Conservation (phyloP, 169 alveolate genomes). For the Nephromyces sp. region DNA sequence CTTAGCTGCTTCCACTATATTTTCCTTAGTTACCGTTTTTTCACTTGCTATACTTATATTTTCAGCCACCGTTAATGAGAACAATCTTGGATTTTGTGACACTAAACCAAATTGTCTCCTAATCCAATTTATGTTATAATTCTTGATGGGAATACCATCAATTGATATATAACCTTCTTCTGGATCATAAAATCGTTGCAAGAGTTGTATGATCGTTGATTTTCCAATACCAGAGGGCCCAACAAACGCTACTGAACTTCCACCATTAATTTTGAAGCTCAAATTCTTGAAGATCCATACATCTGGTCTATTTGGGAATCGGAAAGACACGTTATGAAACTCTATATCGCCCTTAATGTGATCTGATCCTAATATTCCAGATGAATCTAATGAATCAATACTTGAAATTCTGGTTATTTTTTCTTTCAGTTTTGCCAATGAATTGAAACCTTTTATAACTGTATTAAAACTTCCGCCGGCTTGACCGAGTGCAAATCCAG, state of each 20-base stretch:
- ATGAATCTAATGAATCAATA: no score
- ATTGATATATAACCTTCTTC: slow-evolving; percentile 2
- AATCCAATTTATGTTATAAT: background rate
- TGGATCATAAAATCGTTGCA: slow-evolving; percentile 61
- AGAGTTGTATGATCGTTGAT: slow-evolving; percentile 62
- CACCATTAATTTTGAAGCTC: slow-evolving; percentile 42
- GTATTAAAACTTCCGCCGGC: no score
- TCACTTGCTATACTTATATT: slow-evolving; percentile 30
- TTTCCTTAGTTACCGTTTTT: slow-evolving; percentile 43
- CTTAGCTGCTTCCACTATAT: slow-evolving; percentile 68
- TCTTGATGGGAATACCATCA: no score
- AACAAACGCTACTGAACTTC: slow-evolving; percentile 67
- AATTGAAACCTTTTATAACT: no score
- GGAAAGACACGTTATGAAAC: background rate
- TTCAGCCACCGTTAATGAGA: slow-evolving; percentile 24
- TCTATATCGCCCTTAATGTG: background rate
- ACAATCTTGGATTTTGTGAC: slow-evolving; percentile 48
- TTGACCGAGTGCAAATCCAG: no score
- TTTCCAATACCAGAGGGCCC: slow-evolving; percentile 82
- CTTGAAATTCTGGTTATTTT: no score
- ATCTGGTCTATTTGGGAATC: background rate
- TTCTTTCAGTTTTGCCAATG: no score
- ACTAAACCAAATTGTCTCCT: slow-evolving; percentile 30
- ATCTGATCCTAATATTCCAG: no score
- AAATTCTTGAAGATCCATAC: slow-evolving; percentile 33